Evolutionary conservation across 2,329 filamentous ascomycete species (phyloP), one percentile per base, ranked within the genome.

Genomic region (Colletotrichum sp.): DNA sequence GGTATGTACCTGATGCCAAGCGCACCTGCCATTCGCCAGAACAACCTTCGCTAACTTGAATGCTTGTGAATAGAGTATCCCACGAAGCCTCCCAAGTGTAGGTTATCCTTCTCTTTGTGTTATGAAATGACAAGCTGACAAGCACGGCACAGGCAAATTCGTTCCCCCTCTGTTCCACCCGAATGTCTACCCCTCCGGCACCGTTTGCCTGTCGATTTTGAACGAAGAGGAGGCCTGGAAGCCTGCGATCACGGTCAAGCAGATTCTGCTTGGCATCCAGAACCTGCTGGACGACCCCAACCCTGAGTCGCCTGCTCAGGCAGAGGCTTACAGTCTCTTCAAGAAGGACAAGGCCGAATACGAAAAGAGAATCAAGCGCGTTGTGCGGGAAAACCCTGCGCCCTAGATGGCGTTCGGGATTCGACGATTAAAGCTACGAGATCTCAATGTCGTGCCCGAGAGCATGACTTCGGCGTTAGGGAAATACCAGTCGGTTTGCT

Each of bases 181-280:
- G 1, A 99, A 99, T 83, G 97, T 99, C 78, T 99, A 99, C 83
- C 97, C 97, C 0, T 98, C 96, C 1, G 97, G 97, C 78, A 99
- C 97, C 62, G 97, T 99, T 75, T 99, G 97, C 82, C 90, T 99
- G 27, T 98, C 95, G 33, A 99, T 99, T 78, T 86, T 99, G 77
- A 99, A 98, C 85, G 97, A 99, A 83, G 97, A 99, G 80, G 97
- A 99, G 83, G 96, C 94, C 8, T 99, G 97, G 97, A 97, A 98
- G 84, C 97, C 97, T 1, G 96, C 97, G 8, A 99, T 99, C 80
- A 99, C 97, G 1, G 95, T 99, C 83, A 98, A 98, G 86, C 95
- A 98, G 85, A 98, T 99, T 76, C 90, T 98, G 8, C 90, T 98
- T 2, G 97, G 97, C 63, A 98, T 99, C 72, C 97, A 99, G 84